Percentiles rank a stretch among this genome's conserved stretches.
phyloP scores from a whole-genome alignment of 2,329 filamentous ascomycete genomes.

The Fusarium kyushuense region DNA sequence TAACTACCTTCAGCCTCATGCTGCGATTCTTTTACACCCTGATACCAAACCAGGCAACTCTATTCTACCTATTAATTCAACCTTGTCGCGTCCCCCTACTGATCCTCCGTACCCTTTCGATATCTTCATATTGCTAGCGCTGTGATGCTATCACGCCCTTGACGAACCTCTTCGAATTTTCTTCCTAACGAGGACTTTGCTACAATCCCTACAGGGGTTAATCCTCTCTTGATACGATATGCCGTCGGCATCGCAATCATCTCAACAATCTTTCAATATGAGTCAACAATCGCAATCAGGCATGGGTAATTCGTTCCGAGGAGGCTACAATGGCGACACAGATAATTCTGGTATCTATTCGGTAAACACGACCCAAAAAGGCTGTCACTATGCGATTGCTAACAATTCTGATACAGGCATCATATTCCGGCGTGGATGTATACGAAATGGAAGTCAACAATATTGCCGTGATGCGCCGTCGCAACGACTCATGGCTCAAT shows the following conservation, averaged over 20 bases:
- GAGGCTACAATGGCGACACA: slow-evolving; percentile 50
- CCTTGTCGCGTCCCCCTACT: slow-evolving; percentile 15
- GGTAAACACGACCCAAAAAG: slow-evolving; percentile 55
- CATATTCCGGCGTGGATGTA: slow-evolving; percentile 94
- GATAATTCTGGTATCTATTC: slow-evolving; percentile 72
- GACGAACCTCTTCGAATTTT: not conserved
- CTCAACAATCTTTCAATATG: slow-evolving; percentile 69
- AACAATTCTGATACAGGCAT: slow-evolving; percentile 65
- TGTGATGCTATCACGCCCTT: slow-evolving; percentile 34
- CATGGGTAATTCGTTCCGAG: slow-evolving; percentile 54
- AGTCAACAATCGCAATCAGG: slow-evolving; percentile 65
- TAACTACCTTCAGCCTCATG: slow-evolving; percentile 32
- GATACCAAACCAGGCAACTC: not conserved
- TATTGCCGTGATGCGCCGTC: slow-evolving; percentile 94
- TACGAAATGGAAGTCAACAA: slow-evolving; percentile 99
- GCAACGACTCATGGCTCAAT: slow-evolving; percentile 96
- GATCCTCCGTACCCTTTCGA: slow-evolving; percentile 24
- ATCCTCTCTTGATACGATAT: slow-evolving; percentile 41
- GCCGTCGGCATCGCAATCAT: slow-evolving; percentile 63
- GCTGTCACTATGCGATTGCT: slow-evolving; percentile 25
- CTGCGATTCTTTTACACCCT: slow-evolving; percentile 25
- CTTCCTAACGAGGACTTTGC: not conserved
- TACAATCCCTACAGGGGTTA: not conserved
- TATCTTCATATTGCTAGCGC: slow-evolving; percentile 22
- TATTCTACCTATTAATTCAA: slow-evolving; percentile 10